Conservation (phyloP, 108 stramenopile species). For the Skeletonema marinoi region DNA sequence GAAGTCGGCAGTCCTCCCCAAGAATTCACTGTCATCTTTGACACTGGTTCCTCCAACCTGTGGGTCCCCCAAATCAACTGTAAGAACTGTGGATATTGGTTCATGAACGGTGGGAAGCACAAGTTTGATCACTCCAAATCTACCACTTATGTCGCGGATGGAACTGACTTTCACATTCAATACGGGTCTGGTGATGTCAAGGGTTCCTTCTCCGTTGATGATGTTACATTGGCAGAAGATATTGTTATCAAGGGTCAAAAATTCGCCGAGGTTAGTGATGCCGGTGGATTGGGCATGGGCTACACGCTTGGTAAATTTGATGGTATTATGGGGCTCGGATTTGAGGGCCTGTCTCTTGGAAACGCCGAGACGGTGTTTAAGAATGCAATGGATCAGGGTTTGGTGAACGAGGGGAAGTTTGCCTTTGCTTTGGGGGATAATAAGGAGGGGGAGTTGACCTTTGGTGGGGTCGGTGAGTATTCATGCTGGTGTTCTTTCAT, state of each 20-base stretch:
- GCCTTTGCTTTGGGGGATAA: constrained; percentile 97
- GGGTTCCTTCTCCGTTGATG: constrained; percentile 76
- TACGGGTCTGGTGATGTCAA: constrained; percentile 91
- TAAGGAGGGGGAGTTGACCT: constrained; percentile 90
- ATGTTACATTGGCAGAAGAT: constrained; percentile 76
- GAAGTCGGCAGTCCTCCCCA: constrained; percentile 81
- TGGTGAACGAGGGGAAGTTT: constrained; percentile 83
- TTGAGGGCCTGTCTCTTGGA: constrained; percentile 88
- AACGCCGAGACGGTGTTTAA: constrained; percentile 91
- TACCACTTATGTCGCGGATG: constrained; percentile 49
- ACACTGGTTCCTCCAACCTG: constrained; percentile 93
- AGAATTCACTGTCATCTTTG: constrained; percentile 89
- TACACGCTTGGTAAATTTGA: constrained; percentile 96
- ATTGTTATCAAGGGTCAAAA: constrained; percentile 66
- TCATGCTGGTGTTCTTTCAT: neutral
- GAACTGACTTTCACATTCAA: constrained; percentile 72
- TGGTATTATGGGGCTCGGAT: constrained; percentile 98
- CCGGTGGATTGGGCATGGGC: constrained; percentile 96
- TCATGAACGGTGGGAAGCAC: constrained; percentile 58
- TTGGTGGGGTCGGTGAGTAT: constrained; percentile 90
- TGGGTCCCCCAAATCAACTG: constrained; percentile 93
- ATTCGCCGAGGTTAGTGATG: constrained; percentile 92
- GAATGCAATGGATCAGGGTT: constrained; percentile 86
- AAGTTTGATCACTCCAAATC: constrained; percentile 59
- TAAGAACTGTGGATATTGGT: constrained; percentile 56